phyloP scores from a whole-genome alignment of 345 rosid species.

The Pseudoturritis turrita region DNA sequence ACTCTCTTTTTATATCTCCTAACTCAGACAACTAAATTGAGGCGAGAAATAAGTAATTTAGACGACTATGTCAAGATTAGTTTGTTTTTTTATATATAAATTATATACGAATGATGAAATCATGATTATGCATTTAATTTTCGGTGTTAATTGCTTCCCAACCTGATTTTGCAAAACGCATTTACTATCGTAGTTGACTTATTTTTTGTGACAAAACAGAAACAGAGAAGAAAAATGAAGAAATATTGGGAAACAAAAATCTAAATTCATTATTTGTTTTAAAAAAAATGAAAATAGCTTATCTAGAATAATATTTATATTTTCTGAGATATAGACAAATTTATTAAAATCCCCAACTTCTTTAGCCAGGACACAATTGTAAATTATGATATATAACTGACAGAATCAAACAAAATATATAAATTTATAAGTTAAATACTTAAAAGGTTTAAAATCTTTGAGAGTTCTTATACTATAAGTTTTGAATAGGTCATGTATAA shows the following conservation, averaged over 20 bases:
- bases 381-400: too few relatives aligned
- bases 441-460: too few relatives aligned
- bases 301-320: too few relatives aligned
- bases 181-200: constrained; percentile 19
- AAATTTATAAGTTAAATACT: too few relatives aligned
- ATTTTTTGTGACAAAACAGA: not conserved
- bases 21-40: not conserved
- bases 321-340: too few relatives aligned
- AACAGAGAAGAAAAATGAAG: not conserved
- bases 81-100: not conserved
- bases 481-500: too few relatives aligned
- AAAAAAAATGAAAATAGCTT: too few relatives aligned
- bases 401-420: too few relatives aligned
- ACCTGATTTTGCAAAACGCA: constrained; percentile 18
- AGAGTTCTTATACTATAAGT: too few relatives aligned
- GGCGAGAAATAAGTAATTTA: not conserved
- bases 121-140: constrained; percentile 22
- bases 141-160: constrained; percentile 15
- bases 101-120: constrained; percentile 8
- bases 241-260: not conserved
- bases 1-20: not conserved
- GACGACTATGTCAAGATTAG: not conserved
- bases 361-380: too few relatives aligned
- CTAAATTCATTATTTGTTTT: too few relatives aligned
- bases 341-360: too few relatives aligned